Evolutionary conservation across 2,329 filamentous ascomycete species (phyloP).

Genomic region (Xylariaceae sp.): DNA sequence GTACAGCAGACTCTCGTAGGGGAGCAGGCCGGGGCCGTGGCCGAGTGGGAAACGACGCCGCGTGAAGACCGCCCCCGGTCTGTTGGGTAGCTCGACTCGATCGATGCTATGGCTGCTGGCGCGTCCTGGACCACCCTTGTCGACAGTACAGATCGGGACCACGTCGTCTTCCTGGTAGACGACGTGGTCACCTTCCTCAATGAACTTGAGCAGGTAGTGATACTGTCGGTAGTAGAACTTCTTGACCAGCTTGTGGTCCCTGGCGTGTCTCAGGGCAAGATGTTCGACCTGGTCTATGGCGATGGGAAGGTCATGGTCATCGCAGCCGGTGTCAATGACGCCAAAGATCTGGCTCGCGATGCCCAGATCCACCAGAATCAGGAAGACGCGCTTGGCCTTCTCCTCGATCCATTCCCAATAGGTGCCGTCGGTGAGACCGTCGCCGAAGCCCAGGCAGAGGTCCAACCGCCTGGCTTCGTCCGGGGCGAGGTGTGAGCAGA

Average conservation of each 20-base stretch:
- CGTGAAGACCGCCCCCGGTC: slow-evolving; percentile 48
- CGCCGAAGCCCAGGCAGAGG: slow-evolving; percentile 57
- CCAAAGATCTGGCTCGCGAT: slow-evolving; percentile 68
- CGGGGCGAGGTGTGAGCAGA: slow-evolving; percentile 55
- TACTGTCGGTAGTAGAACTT: slow-evolving; percentile 67
- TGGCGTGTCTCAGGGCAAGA: slow-evolving; percentile 50
- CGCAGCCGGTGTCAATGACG: slow-evolving; percentile 68
- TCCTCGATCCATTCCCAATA: slow-evolving; percentile 73
- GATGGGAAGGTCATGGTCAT: slow-evolving; percentile 67
- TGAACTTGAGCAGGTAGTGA: slow-evolving; percentile 57
- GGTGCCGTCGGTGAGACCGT: slow-evolving; percentile 61
- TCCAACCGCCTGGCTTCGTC: slow-evolving; percentile 57
- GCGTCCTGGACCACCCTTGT: slow-evolving; percentile 42
- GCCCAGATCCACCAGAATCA: slow-evolving; percentile 63
- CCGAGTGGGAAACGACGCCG: slow-evolving; percentile 51
- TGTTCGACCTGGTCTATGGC: slow-evolving; percentile 56
- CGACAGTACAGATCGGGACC: slow-evolving; percentile 60
- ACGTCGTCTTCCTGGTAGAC: slow-evolving; percentile 61
- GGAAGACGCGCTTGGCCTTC: slow-evolving; percentile 61
- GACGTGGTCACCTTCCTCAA: slow-evolving; percentile 53
- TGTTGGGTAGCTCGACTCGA: slow-evolving; percentile 56
- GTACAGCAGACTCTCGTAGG: slow-evolving; percentile 48
- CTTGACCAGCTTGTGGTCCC: slow-evolving; percentile 56
- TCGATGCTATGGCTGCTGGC: slow-evolving; percentile 36
- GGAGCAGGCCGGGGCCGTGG: slow-evolving; percentile 34